A percentile compares a stretch with the other conserved stretches of the same genome.
Evolutionary conservation across 1,284 basidiomycete species (phyloP).

Genomic region (Cutaneotrichosporon sp.): DNA sequence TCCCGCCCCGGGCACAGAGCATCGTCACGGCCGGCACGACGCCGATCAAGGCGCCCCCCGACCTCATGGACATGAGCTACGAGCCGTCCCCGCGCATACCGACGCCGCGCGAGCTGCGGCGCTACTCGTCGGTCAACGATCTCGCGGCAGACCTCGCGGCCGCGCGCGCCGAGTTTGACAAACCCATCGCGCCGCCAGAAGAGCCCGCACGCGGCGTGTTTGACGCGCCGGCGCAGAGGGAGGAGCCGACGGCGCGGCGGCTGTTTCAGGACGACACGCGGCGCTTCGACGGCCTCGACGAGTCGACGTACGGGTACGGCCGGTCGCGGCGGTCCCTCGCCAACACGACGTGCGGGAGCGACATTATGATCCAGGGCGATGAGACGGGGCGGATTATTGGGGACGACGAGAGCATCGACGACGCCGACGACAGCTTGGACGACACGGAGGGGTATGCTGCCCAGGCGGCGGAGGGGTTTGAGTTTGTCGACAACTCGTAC

Average conservation of each 20-base stretch:
- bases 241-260: neutral
- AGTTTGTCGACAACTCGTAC: slow-evolving; percentile 21
- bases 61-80: slow-evolving; percentile 46
- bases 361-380: slow-evolving; percentile 26
- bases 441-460: slow-evolving; percentile 9
- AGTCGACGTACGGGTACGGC: neutral
- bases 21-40: slow-evolving; percentile 44
- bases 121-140: slow-evolving; percentile 37
- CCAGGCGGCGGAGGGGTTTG: slow-evolving; percentile 14
- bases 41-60: slow-evolving; percentile 13
- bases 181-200: too few relatives aligned
- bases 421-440: slow-evolving; percentile 21
- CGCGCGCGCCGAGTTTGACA: slow-evolving; percentile 18
- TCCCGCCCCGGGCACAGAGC: slow-evolving; percentile 61
- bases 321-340: slow-evolving; percentile 35
- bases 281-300: neutral
- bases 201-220: slow-evolving; percentile 15
- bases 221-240: too few relatives aligned
- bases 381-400: slow-evolving; percentile 17
- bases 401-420: slow-evolving; percentile 19
- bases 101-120: slow-evolving; percentile 37
- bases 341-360: slow-evolving; percentile 45
- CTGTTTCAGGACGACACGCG: slow-evolving; percentile 1
- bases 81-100: slow-evolving; percentile 36
- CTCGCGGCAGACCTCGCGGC: slow-evolving; percentile 24